Percentiles rank a stretch among this genome's conserved stretches.
phyloP scores from a whole-genome alignment of 495 filamentous ascomycete species.

The Hypoxylon lienhwacheense region DNA sequence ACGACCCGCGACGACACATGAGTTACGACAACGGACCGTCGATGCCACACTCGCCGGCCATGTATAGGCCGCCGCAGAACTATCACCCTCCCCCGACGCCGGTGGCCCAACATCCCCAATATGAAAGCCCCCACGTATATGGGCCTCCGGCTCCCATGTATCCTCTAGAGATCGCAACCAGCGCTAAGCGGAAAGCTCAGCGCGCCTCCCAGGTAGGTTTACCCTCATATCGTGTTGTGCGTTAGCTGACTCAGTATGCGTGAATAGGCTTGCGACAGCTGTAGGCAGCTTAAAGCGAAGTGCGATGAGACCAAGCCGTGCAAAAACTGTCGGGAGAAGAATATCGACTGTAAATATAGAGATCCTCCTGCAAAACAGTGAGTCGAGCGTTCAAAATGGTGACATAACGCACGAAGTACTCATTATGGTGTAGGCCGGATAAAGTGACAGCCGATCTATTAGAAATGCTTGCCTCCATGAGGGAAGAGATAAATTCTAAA shows the following conservation, averaged over 20 bases:
- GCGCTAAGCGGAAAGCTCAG: constrained; percentile 53
- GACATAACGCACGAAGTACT: constrained; percentile 9
- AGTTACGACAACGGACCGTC: constrained; percentile 48
- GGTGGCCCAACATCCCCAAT: constrained; percentile 45
- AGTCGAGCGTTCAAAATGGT: constrained; percentile 26
- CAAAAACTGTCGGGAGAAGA: constrained; percentile 59
- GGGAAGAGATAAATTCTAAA: constrained; percentile 36
- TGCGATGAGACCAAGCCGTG: constrained; percentile 68
- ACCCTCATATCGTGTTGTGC: not conserved
- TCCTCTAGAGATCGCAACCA: constrained; percentile 50
- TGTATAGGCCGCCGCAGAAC: constrained; percentile 45
- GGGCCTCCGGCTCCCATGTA: constrained; percentile 39
- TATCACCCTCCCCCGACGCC: constrained; percentile 51
- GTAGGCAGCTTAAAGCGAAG: constrained; percentile 69
- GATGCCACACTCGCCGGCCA: constrained; percentile 44
- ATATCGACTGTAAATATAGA: constrained; percentile 63
- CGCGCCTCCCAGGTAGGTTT: constrained; percentile 53
- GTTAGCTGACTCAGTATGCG: constrained; percentile 32
- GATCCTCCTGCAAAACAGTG: constrained; percentile 70
- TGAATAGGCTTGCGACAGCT: constrained; percentile 67
- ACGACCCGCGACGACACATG: constrained; percentile 51
- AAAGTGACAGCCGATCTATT: constrained; percentile 55
- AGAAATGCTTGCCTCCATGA: constrained; percentile 43
- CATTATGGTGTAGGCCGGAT: constrained; percentile 49
- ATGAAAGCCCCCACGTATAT: constrained; percentile 46